These are phyloP conservation scores for Euphorbia celastroides DNA, from an alignment of 441 rosid species.

Conservation along the genomic window DNA sequence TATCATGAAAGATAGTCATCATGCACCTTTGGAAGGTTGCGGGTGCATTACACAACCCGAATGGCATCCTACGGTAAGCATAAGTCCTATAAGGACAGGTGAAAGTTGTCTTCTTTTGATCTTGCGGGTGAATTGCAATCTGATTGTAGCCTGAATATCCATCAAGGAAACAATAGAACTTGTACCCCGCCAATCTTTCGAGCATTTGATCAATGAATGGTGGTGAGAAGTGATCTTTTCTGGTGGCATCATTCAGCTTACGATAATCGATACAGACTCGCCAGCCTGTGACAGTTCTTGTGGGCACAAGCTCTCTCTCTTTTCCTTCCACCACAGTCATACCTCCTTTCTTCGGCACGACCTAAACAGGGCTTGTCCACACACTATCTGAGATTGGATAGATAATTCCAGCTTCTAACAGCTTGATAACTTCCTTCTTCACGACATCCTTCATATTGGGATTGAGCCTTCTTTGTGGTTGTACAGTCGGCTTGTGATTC, in stretches of 20 bases:
- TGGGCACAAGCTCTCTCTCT: neutral
- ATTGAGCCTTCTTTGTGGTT: neutral
- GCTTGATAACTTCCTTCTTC: neutral
- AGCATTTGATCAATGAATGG: neutral
- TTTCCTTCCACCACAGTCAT: neutral
- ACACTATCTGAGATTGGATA: neutral
- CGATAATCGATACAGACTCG: neutral
- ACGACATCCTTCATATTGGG: neutral
- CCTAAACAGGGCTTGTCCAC: neutral
- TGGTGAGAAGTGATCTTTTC: neutral
- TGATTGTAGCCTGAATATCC: neutral
- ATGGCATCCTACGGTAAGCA: neutral
- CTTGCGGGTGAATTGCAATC: neutral
- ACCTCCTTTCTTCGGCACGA: neutral
- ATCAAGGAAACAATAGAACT: neutral
- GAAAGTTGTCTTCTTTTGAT: neutral
- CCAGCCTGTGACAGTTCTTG: neutral
- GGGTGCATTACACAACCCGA: neutral
- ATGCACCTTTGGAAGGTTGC: neutral
- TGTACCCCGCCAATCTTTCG: neutral
- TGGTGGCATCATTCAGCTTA: neutral
- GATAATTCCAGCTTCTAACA: neutral
- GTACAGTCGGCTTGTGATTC: neutral
- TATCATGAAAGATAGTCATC: neutral
- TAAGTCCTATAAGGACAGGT: neutral